These are phyloP conservation scores for Persicaria tinctoria DNA, from an alignment of 148 eudicot genomes.

Conservation along the genomic window DNA sequence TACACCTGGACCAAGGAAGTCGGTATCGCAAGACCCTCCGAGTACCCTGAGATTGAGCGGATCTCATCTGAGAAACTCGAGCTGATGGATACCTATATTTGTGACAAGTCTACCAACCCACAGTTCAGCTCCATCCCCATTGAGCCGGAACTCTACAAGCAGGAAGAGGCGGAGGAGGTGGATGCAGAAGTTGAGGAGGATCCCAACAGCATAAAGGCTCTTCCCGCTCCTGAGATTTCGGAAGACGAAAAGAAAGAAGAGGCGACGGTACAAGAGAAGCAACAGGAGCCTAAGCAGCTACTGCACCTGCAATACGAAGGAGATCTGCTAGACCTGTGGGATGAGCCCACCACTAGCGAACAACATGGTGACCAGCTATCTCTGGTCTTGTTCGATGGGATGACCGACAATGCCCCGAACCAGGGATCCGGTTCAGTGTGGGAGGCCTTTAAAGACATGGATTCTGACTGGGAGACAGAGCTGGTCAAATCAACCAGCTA, in stretches of 20 bases:
- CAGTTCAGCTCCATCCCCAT: conserved; percentile 14
- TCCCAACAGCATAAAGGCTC: conserved; percentile 57
- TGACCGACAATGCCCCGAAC: neutral
- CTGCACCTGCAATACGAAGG: conserved; percentile 22
- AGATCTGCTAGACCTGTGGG: conserved; percentile 52
- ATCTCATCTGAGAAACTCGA: conserved; percentile 62
- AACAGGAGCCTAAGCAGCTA: neutral
- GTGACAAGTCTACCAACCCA: conserved; percentile 31
- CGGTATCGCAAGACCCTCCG: conserved; percentile 55
- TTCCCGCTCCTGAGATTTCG: conserved; percentile 47
- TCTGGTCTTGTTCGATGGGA: conserved; percentile 57
- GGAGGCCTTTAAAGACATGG: conserved; percentile 47
- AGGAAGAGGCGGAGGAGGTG: conserved; percentile 18
- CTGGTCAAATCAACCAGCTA: conserved; percentile 66
- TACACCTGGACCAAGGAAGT: conserved; percentile 53
- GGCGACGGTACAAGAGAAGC: conserved; percentile 10
- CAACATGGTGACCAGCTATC: conserved; percentile 55
- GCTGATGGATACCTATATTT: conserved; percentile 65
- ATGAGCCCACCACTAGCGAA: conserved; percentile 33
- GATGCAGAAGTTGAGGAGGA: conserved; percentile 34
- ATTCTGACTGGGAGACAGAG: conserved; percentile 67
- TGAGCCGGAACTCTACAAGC: neutral
- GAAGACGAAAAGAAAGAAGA: conserved; percentile 20
- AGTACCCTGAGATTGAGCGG: conserved; percentile 65
- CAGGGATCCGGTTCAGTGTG: conserved; percentile 34